Percentiles rank a stretch among this genome's conserved stretches.
These are phyloP conservation scores for Penicillium occitanis DNA, from an alignment of 2,329 filamentous ascomycete species.

Conservation along the genomic window DNA sequence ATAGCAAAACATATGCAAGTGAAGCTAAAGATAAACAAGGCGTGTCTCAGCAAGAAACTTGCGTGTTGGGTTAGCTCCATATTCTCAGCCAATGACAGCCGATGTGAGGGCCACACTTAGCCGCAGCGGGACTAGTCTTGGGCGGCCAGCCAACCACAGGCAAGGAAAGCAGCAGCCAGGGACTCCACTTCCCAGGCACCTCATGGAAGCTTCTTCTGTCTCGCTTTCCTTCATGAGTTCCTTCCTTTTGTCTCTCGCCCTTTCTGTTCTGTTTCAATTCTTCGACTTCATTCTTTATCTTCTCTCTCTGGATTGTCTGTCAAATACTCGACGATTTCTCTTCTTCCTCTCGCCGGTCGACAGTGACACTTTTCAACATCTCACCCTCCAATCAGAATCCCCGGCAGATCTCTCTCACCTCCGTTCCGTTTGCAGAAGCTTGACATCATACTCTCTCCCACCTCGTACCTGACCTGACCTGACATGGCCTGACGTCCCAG, in stretches of 20 bases:
- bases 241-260: neutral
- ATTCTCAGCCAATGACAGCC: neutral
- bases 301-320: neutral
- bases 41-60: slow-evolving; percentile 14
- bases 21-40: neutral
- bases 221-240: neutral
- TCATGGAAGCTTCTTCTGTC: slow-evolving; percentile 10
- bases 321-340: neutral
- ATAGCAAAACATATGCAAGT: neutral
- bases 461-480: neutral
- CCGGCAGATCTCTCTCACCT: slow-evolving; percentile 6
- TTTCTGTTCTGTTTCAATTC: neutral
- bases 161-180: neutral
- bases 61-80: slow-evolving; percentile 3
- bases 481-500: slow-evolving; percentile 1
- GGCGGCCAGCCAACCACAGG: neutral
- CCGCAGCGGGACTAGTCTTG: neutral
- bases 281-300: slow-evolving; percentile 4
- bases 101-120: neutral
- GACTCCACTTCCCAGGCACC: slow-evolving; percentile 13
- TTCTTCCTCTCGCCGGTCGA: slow-evolving; percentile 12
- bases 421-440: slow-evolving; percentile 14
- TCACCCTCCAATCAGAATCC: neutral
- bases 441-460: slow-evolving; percentile 12
- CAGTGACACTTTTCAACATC: neutral